Base-by-base conservation (phyloP, 2,329 filamentous ascomycete species). In the Trichoderma atroviride region DNA sequence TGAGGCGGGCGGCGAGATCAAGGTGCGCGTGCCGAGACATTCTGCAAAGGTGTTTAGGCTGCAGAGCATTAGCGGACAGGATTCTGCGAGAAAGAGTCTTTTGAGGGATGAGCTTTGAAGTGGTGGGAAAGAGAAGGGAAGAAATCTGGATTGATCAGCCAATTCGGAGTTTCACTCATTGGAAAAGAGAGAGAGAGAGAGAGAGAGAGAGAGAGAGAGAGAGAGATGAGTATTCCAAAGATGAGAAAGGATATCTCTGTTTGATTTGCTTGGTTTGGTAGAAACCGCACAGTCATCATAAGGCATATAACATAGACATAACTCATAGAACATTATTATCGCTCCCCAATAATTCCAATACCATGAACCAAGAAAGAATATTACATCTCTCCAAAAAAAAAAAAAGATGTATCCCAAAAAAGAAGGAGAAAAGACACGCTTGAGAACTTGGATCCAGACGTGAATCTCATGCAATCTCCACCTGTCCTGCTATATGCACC, bases 1-100 rank as follows among this genome's bases (percentile, higher is more conserved):
- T 11, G 35, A 69, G 62, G 53, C 40, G 13, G 43, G 68, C 22
- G 68, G 62, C 11, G 11, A 27, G 13, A 33, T 67, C 16, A 43
- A 63, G 16, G 55, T 13, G 22, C 31, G 61, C 14, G 68, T 69
- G 52, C 27, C 29, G n/a, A 65, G 68, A 33, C 68, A 67, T 43
- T 55, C 68, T 9, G 68, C 68, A 37, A 67, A 69, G 62, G 62
- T 69, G 37, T 67, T 59, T 67, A 33, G 68, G 22, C 61, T 66
- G 68, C 68, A 66, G 61, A 69, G 68, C 35, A 43, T 43, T 2
- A 59, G 53, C 29, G 68, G 68, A 19, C 16, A 57, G 27, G 60
- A 62, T 53, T 27, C 47, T 24, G 29, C 16, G 47, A 37, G 57
- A 33, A 68, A 68, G 58, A 68, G 57, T 16, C 58, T 68, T n/a